Base-by-base conservation (phyloP, 2,329 filamentous ascomycete species). In the Byssochlamys sp. region DNA sequence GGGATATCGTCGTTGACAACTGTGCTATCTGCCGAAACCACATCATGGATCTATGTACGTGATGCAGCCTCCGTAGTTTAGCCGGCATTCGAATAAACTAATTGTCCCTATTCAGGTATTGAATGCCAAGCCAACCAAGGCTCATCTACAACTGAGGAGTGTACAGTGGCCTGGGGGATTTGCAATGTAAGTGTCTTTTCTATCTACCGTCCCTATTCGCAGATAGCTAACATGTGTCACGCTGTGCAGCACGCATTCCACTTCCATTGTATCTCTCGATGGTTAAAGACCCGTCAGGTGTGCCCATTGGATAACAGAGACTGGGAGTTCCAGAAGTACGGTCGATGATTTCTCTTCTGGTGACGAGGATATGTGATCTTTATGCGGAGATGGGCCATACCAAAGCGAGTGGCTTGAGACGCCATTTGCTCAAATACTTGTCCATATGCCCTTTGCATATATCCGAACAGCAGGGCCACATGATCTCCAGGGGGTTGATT, bases 321-420 rank as follows among this genome's bases (percentile, higher is more conserved):
- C 75, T 99, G 94, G 94, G 94, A 99, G 73, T 99, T 97, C 80
- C 94, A 99, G 77, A 99, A 97, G 76, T 99, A 99, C 73, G 94
- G 94, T 63, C 82, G 85, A 68, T 87, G 78, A 71, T 71, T 52
- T 24, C 14, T 31, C 10, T 54, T 56, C 33, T 31, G 51, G 39
- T 12, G 58, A 45, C 35, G 55, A 54, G 53, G 35, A 33, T 55
- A 45, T 14, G 39, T 45, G 19, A 45, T 45, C 39, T 24, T 14
- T 27, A 12, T 28, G 26, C 29, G 49, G n/a, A 24, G 19, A 19
- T 14, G 25, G n/a, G 9, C n/a, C 48, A 3, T 28, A 19, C 50
- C n/a, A 26, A 27, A 25, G 45, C 35, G 31, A 7, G 19, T 19
- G 26, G 55, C 19, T 33, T 26, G n/a, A 28, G 26, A 35, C 35